A percentile compares a stretch with the other conserved stretches of the same genome.
phyloP scores from a whole-genome alignment of 2,329 filamentous ascomycete species.

The Hypocreales sp. region DNA sequence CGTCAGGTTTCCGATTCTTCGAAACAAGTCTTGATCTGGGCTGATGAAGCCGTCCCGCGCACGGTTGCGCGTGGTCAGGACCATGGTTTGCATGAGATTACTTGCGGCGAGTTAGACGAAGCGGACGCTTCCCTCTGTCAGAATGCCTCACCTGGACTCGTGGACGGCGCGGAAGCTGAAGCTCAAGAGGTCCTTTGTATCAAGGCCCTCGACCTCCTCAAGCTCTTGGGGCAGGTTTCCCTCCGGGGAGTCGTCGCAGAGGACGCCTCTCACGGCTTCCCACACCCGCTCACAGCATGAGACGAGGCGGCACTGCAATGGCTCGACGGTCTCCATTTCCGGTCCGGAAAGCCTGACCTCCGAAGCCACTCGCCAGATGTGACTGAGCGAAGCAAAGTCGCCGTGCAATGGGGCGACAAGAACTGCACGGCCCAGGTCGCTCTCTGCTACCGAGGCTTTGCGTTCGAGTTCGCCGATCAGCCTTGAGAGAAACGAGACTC shows the following conservation, averaged over 20 bases:
- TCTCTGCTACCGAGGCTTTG: conserved; percentile 47
- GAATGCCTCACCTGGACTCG: conserved; percentile 68
- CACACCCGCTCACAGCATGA: conserved; percentile 55
- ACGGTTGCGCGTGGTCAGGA: conserved; percentile 35
- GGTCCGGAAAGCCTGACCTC: conserved; percentile 21
- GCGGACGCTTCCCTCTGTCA: too few species aligned
- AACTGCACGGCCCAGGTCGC: conserved; percentile 51
- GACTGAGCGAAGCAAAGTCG: conserved; percentile 49
- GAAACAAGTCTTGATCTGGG: conserved; percentile 39
- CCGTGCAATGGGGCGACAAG: conserved; percentile 53
- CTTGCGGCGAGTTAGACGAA: too few species aligned
- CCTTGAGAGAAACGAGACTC: conserved; percentile 34
- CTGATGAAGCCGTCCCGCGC: conserved; percentile 26
- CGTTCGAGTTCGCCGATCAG: conserved; percentile 47
- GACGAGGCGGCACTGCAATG: conserved; percentile 40
- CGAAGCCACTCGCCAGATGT: conserved; percentile 36
- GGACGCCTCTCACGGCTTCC: conserved; percentile 55
- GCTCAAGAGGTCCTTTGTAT: conserved; percentile 79
- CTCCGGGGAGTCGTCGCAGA: conserved; percentile 92
- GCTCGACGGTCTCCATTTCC: conserved; percentile 18
- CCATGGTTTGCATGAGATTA: conserved; percentile 51
- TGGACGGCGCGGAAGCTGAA: conserved; percentile 94
- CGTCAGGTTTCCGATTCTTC: conserved; percentile 53
- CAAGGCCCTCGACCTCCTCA: conserved; percentile 54
- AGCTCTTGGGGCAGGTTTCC: conserved; percentile 67